Base-by-base conservation (phyloP, 1,284 basidiomycete species). In the Schizophyllum amplum region DNA sequence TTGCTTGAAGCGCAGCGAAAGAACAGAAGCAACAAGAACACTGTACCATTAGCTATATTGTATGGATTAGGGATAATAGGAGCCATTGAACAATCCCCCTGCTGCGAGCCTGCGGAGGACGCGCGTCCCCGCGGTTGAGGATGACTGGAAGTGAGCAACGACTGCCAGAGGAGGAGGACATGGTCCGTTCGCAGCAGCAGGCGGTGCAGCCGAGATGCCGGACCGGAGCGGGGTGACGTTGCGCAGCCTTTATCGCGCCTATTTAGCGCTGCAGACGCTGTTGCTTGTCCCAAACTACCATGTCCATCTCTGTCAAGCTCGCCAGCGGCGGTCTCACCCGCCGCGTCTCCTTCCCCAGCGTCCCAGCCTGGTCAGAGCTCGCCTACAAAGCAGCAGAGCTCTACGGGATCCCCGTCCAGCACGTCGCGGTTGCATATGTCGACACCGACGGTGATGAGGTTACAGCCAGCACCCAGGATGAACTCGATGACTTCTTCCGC, bases 391-490 rank as follows among this genome's bases (percentile, higher is more conserved):
- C 88, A 57, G 72, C 78, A 46, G 57, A 66, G 24, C 70, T 89
- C 23, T 90, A 80, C 69, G 66, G 67, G 54, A 83, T 90, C 49
- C 78, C 84, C 9, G 58, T 70, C 54, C 75, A 78, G 57, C 76
- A 75, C 53, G 71, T 89, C 55, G 86, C 76, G 1, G 83, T 87
- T 42, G 82, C 83, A 26, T 90, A 90, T 67, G 59, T 83, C 52
- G 87, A 90, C 68, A 66, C 66, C 33, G 87, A 90, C 63, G 77
- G 79, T 33, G 87, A 90, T 65, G 80, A 85, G 60, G 80, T 90
- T 58, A 90, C 87, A 11, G 73, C 89, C 59, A 86, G 79, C 68
- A 81, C 86, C 4, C 75, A 88, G 57, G 82, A 83, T 42, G 86
- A 88, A 67, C 75, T 87, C 9, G 74, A 76, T 55, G 84, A 83